Evolutionary conservation across 192 early-diverging fungal genomes (phyloP).

Genomic region (Phycomyces nitens): DNA sequence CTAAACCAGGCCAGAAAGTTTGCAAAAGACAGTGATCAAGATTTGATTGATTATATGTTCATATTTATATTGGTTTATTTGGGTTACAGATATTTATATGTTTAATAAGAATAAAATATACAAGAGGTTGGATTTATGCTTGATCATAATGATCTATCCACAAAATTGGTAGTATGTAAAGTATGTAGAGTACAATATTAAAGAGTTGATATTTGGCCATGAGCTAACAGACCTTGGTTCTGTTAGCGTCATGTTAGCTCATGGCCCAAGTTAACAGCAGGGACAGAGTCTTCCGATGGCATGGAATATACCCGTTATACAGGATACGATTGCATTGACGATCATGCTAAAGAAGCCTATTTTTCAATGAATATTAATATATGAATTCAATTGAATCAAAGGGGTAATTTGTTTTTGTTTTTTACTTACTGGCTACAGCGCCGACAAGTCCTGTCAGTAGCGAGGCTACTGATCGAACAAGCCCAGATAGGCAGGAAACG

Average conservation of each 20-base stretch:
- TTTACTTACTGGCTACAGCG: conserved; percentile 13
- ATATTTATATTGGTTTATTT: no score
- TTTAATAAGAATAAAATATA: no score
- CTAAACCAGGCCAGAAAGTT: no score
- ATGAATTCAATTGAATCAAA: not conserved
- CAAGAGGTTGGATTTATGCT: no score
- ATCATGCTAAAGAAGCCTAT: conserved; percentile 20
- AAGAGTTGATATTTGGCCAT: not conserved
- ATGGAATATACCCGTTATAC: conserved; percentile 29
- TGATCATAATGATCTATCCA: no score
- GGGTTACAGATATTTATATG: no score
- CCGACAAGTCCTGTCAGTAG: conserved; percentile 17
- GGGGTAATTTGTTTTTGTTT: not conserved
- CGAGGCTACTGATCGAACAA: conserved; percentile 24
- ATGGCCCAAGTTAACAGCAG: conserved; percentile 4
- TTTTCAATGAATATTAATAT: not conserved
- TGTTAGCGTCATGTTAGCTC: not conserved
- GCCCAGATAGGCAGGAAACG: conserved; percentile 14
- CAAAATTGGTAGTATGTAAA: no score
- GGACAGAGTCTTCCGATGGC: conserved; percentile 14
- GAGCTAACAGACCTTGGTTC: not conserved
- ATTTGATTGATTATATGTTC: no score
- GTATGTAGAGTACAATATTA: no score
- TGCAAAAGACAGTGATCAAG: no score
- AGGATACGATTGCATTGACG: conserved; percentile 16